Conservation (phyloP, 352 stramenopile genomes). For the Lagenidium giganteum region DNA sequence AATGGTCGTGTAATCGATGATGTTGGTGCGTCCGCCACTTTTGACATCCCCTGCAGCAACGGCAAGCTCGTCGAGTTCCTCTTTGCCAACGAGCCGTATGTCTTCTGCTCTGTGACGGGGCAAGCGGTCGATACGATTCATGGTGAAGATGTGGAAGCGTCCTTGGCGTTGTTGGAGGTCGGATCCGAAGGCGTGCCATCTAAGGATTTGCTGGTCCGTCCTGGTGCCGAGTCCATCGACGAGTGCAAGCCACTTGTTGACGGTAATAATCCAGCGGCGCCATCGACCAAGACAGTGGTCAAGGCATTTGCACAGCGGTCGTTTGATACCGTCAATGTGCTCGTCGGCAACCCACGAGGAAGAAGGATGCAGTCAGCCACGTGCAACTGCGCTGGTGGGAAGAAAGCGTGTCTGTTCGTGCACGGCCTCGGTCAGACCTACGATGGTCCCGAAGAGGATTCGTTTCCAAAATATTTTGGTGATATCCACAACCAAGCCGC, state of each 20-base stretch:
- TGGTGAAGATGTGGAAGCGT: constrained; percentile 12
- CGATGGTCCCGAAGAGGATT: not conserved
- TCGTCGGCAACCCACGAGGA: not conserved
- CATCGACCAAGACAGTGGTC: too few relatives aligned
- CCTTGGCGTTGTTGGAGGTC: constrained; percentile 10
- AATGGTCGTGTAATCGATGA: constrained; percentile 24
- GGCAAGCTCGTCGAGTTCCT: constrained; percentile 23
- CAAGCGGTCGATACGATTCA: constrained; percentile 4
- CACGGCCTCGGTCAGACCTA: constrained; percentile 16
- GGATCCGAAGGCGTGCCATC: constrained; percentile 12
- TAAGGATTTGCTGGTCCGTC: constrained; percentile 3
- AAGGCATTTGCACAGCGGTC: not conserved
- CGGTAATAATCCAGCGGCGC: not conserved
- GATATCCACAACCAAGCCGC: constrained; percentile 15
- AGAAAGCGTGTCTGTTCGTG: constrained; percentile 27
- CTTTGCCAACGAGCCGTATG: constrained; percentile 22
- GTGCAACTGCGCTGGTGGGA: constrained; percentile 5
- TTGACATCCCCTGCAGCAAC: constrained; percentile 10
- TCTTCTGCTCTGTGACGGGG: constrained; percentile 9
- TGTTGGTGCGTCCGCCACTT: not conserved
- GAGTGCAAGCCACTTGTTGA: not conserved
- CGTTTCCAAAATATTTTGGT: constrained; percentile 24
- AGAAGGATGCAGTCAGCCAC: not conserved
- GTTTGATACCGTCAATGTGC: not conserved
- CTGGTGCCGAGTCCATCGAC: not conserved